Conservation (phyloP, 257 asterid genomes). For the Lycium ferocissimum region DNA sequence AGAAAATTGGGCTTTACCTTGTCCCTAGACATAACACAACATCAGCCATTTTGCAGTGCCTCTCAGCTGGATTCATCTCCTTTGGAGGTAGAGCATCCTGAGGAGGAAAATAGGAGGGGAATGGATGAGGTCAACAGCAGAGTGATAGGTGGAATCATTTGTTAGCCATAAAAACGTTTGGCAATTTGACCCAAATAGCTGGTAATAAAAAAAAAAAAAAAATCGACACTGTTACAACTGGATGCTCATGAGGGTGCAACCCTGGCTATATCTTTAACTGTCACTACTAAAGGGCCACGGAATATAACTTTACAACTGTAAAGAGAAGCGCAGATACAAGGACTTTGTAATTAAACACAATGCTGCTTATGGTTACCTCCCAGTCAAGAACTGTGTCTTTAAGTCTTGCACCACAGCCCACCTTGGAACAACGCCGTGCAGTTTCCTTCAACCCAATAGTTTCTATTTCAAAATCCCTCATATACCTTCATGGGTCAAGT, state of each 20-base stretch:
- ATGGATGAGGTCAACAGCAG: slow-evolving; percentile 22
- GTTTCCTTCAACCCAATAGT: slow-evolving; percentile 94
- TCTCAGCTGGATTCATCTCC: slow-evolving; percentile 93
- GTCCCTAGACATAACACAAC: slow-evolving; percentile 92
- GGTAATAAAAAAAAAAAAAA: background rate
- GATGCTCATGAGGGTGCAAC: background rate
- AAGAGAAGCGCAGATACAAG: slow-evolving; percentile 25
- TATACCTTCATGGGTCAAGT: slow-evolving; percentile 61
- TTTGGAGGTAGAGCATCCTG: slow-evolving; percentile 94
- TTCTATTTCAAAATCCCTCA: slow-evolving; percentile 94
- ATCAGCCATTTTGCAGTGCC: slow-evolving; percentile 94
- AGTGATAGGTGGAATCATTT: slow-evolving; percentile 16
- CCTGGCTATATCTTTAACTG: background rate
- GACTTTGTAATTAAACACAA: slow-evolving; percentile 4
- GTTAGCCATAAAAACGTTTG: background rate
- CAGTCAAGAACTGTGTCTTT: slow-evolving; percentile 98
- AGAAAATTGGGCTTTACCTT: slow-evolving; percentile 59
- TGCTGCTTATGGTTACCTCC: slow-evolving; percentile 65
- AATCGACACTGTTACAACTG: background rate
- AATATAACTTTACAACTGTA: slow-evolving; percentile 6
- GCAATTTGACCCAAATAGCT: background rate
- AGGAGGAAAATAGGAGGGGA: background rate
- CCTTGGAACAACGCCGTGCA: slow-evolving; percentile 71
- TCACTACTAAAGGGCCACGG: background rate
- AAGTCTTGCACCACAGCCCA: slow-evolving; percentile 75